These are phyloP conservation scores for Beauveria caledonica DNA, from an alignment of 2,329 filamentous ascomycete genomes.

Conservation along the genomic window DNA sequence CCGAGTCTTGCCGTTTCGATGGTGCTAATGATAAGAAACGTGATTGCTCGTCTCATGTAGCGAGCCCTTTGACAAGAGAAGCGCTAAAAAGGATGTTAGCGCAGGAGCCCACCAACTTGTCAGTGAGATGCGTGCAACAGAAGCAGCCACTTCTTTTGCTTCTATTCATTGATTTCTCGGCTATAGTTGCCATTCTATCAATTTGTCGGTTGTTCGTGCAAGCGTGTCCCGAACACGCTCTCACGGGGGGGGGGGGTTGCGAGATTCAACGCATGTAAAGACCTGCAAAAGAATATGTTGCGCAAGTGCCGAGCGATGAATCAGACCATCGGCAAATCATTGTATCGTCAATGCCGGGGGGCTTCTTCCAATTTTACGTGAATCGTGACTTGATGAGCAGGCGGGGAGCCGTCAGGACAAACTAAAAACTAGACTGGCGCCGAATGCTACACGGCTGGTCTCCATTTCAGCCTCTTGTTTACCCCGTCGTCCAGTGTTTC, in stretches of 20 bases:
- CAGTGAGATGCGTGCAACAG: neutral
- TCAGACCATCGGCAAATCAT: too few relatives aligned
- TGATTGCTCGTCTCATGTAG: conserved; percentile 3
- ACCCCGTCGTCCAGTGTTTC: conserved; percentile 9
- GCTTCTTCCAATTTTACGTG: neutral
- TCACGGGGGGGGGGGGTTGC: too few relatives aligned
- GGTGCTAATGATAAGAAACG: neutral
- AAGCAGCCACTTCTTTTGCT: neutral
- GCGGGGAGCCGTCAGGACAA: neutral
- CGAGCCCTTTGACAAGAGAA: neutral
- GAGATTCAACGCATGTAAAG: too few relatives aligned
- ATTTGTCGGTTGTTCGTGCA: too few relatives aligned
- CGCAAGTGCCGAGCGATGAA: too few relatives aligned
- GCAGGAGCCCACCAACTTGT: neutral
- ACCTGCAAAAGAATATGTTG: too few relatives aligned
- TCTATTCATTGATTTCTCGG: neutral
- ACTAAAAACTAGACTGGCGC: neutral
- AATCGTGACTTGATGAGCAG: neutral
- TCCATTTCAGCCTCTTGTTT: neutral
- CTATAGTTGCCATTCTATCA: too few relatives aligned
- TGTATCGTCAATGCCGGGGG: too few relatives aligned
- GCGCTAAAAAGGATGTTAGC: neutral
- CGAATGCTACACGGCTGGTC: neutral
- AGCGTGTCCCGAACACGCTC: too few relatives aligned
- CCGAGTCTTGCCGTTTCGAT: neutral